Base-by-base conservation (phyloP, 2,329 filamentous ascomycete species). In the Cytospora leucostoma region DNA sequence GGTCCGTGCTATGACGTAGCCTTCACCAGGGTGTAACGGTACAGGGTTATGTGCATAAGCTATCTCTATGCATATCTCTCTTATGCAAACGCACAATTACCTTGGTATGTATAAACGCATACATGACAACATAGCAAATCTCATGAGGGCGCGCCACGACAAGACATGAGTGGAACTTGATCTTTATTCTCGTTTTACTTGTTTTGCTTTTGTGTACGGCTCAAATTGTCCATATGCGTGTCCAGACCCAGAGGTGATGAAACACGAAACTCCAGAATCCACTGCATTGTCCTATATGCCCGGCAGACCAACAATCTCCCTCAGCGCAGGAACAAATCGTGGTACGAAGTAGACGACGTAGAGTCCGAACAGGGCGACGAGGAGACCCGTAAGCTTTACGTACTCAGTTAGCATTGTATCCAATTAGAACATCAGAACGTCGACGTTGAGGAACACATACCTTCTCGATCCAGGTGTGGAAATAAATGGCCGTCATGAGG, bases 381-480 rank as follows among this genome's bases (percentile, higher is more conserved):
- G 63, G 21, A 86, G 78, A 21, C 84, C 84, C 50, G 83, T 85
- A 70, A 85, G 70, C 83, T 84, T 49, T 5, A 0, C 68, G 75
- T 63, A 76, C 72, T 59, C n/a, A 58, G 49, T 38, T 56, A 12
- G 55, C n/a, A n/a, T 35, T 19, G 1, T 11, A 3, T 13, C 2
- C 0, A 4, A 35, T 27, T 61, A 21, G 34, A 7, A 44, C 21
- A 58, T 49, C 27, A 33, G 7, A 1, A 32, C 6, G 27, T 3
- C 5, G n/a, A n/a, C 38, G 27, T 13, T 2, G 13, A 13, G 3
- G 11, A 44, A 12, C 49, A 74, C 82, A 71, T 71, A 91, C 89
- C 89, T 98, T 99, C 80, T 99, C 95, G 71, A 96, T 88, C 93
- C 94, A 98, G 0, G 95, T 99, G 76, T 99, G 95, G 72, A 99